Conservation (phyloP, 2,329 filamentous ascomycete species). For the Fusarium keratoplasticum region DNA sequence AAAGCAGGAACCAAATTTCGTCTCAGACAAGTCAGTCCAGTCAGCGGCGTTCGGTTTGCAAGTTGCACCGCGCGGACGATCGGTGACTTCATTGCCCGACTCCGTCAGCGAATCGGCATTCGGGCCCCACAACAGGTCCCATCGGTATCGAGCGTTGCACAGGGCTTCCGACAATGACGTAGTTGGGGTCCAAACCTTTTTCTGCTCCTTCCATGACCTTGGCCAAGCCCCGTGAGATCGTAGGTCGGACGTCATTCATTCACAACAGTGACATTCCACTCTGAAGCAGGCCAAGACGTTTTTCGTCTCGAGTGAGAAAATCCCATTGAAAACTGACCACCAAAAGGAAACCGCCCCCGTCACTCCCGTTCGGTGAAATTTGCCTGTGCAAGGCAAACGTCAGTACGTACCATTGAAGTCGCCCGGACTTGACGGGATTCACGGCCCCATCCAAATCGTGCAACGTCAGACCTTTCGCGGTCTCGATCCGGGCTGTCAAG, state of each 20-base stretch:
- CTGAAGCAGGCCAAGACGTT: no score
- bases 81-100: conserved; percentile 32
- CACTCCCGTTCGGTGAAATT: neutral
- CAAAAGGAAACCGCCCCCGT: neutral
- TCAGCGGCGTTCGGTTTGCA: neutral
- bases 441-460: neutral
- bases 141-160: neutral
- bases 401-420: neutral
- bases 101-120: neutral
- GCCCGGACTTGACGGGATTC: neutral
- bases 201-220: conserved; percentile 11
- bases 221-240: conserved; percentile 6
- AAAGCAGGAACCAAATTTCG: neutral
- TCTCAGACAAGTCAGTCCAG: neutral
- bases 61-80: conserved; percentile 17
- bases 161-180: conserved; percentile 27
- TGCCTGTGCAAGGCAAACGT: neutral
- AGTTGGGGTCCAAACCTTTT: conserved; percentile 16
- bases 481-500: neutral
- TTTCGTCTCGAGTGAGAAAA: neutral
- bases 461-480: neutral
- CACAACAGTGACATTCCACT: conserved; percentile 12
- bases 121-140: neutral
- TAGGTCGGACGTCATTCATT: conserved; percentile 29
- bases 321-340: neutral